Base-by-base conservation (phyloP, 768 basidiomycete species). In the Butyriboletus loyo region DNA sequence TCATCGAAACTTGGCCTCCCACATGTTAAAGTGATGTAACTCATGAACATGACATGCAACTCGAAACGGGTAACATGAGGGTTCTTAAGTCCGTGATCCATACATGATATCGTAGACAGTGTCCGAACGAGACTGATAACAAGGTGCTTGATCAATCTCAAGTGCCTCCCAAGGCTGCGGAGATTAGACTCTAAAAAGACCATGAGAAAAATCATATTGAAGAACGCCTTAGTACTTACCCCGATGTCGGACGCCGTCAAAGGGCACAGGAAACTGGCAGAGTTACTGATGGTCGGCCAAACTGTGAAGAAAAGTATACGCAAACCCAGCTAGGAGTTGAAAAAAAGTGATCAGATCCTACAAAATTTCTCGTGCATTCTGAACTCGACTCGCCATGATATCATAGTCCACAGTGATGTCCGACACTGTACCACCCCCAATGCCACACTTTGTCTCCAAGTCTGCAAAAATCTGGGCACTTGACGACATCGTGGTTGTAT, bases 201-300 rank as follows among this genome's bases (percentile, higher is more conserved):
- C 21, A 21, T 71, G 3, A 69, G 53, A 24, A 54, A 54, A 27
- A 11, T 31, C 15, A 15, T n/a, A 45, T 21, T 27, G 9, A 45
- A 24, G 14, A 45, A 41, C 5, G 1, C 21, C 59, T 46, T n/a
- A n/a, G n/a, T n/a, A n/a, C n/a, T n/a, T 54, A 69, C 68, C 47
- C 36, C 8, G 28, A 69, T 49, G 11, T 69, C 68, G 14, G 68
- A 58, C 19, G 68, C 47, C 22, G 70, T 62, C 46, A 90, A 56
- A 3, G 90, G 90, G 64, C 89, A 92, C 11, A 67, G 56, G 63
- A 92, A 87, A 32, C 65, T 78, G 57, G 86, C 76, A 6, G 71
- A 69, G 58, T 85, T 85, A 46, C 75, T 79, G 62, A 92, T 75
- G 2, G 80, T 77, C 11, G 87, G 89, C 15, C 81, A 82, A 38